Percentiles rank a stretch among this genome's conserved stretches.
Conservation (phyloP, 805 yeast species). For the Spathaspora boniae region DNA sequence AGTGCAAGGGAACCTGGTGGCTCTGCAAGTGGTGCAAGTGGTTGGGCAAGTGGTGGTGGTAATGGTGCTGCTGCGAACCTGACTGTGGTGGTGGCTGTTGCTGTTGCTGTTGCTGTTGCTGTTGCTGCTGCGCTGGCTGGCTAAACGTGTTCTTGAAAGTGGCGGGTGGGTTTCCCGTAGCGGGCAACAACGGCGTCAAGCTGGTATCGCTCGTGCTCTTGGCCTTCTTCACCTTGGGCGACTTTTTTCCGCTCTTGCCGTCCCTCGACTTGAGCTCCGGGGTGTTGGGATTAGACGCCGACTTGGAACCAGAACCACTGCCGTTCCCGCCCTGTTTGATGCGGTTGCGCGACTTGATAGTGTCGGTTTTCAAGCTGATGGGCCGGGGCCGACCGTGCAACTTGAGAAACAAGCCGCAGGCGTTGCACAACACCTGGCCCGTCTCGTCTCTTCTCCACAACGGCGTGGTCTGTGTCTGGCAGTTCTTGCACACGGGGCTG, state of each 20-base stretch:
- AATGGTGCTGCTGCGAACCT: slow-evolving; percentile 9
- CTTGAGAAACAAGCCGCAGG: slow-evolving; percentile 86
- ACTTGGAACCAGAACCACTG: slow-evolving; percentile 22
- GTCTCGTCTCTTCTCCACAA: slow-evolving; percentile 93
- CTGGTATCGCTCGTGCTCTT: slow-evolving; percentile 9
- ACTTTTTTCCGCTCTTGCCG: slow-evolving; percentile 17
- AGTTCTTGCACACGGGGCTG: slow-evolving; percentile 79
- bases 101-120: background rate
- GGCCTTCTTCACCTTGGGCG: slow-evolving; percentile 20
- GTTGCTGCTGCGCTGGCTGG: background rate
- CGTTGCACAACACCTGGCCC: slow-evolving; percentile 77
- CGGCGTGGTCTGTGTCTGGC: slow-evolving; percentile 91
- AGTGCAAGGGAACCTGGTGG: slow-evolving; percentile 55
- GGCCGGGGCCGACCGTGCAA: slow-evolving; percentile 93
- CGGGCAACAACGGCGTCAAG: slow-evolving; percentile 29
- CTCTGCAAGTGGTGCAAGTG: slow-evolving; percentile 15
- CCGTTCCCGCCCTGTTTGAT: slow-evolving; percentile 47
- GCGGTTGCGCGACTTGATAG: slow-evolving; percentile 86
- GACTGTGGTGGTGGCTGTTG: slow-evolving; percentile 2
- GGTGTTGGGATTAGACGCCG: slow-evolving; percentile 47
- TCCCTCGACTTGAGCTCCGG: slow-evolving; percentile 52
- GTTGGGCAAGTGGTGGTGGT: slow-evolving; percentile 20
- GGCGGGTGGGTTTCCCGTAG: slow-evolving; percentile 12
- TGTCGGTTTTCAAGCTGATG: slow-evolving; percentile 84
- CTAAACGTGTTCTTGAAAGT: slow-evolving; percentile 6